A percentile compares a stretch with the other conserved stretches of the same genome.
phyloP scores from a whole-genome alignment of 495 filamentous ascomycete species.

The Tetracladium setigerum region DNA sequence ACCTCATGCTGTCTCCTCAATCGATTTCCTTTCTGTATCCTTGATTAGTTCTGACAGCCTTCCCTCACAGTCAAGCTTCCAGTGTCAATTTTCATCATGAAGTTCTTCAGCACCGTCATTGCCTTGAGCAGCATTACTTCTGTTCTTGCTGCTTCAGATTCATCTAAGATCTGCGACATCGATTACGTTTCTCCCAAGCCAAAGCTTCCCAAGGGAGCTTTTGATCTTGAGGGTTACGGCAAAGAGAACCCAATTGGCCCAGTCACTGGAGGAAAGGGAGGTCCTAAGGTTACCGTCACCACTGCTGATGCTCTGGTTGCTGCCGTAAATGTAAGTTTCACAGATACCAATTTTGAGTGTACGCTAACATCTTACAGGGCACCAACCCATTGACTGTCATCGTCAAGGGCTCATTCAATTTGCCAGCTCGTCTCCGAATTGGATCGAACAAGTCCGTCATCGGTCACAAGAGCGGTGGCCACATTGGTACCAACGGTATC shows the following conservation, averaged over 20 bases:
- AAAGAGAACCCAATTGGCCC: slow-evolving; percentile 34
- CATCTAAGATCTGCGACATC: too few relatives aligned
- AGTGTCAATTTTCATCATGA: too few relatives aligned
- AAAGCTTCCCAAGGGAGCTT: neutral
- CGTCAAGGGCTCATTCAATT: neutral
- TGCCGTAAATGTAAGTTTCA: neutral
- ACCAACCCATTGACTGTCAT: neutral
- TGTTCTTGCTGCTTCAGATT: too few relatives aligned
- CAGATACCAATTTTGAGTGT: neutral
- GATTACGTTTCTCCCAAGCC: too few relatives aligned
- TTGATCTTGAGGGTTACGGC: neutral
- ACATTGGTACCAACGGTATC: neutral
- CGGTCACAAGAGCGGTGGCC: neutral
- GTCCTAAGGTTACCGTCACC: neutral
- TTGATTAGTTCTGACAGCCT: too few relatives aligned
- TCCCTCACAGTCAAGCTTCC: too few relatives aligned
- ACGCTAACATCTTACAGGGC: too few relatives aligned
- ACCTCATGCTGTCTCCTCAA: too few relatives aligned
- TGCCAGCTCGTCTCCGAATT: neutral
- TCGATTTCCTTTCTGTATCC: too few relatives aligned
- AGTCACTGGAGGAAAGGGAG: neutral
- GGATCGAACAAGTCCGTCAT: neutral
- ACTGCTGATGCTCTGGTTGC: neutral
- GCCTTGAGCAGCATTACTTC: too few relatives aligned
- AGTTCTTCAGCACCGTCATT: too few relatives aligned